Evolutionary conservation across 2,329 filamentous ascomycete species (phyloP).

Genomic region (Xylariales sp.): DNA sequence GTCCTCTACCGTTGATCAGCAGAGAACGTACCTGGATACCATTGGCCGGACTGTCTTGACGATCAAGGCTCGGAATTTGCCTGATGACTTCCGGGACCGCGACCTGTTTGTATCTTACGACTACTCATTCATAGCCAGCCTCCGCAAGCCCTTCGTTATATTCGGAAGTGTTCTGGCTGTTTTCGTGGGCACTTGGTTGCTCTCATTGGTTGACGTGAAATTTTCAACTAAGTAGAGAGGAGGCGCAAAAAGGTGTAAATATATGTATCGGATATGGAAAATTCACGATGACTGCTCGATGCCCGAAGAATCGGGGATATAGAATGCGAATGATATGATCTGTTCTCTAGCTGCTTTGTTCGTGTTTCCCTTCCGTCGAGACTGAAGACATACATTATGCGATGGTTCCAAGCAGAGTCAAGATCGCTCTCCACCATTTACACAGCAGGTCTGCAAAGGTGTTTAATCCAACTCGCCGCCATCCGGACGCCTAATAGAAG

Average conservation of each 20-base stretch:
- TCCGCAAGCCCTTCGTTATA: conserved; percentile 83
- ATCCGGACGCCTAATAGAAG: too few species aligned
- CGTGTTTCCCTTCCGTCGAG: neutral
- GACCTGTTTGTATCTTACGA: conserved; percentile 86
- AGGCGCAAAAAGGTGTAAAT: conserved; percentile 1
- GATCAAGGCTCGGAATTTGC: conserved; percentile 78
- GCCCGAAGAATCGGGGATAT: neutral
- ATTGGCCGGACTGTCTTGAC: conserved; percentile 78
- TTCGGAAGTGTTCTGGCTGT: conserved; percentile 68
- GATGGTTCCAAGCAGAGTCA: too few species aligned
- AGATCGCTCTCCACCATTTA: too few species aligned
- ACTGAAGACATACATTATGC: too few species aligned
- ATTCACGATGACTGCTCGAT: neutral
- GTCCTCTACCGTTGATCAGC: conserved; percentile 53
- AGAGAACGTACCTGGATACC: conserved; percentile 92
- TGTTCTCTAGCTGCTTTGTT: neutral
- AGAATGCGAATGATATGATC: conserved; percentile 7
- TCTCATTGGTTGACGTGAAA: conserved; percentile 76
- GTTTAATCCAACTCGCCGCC: too few species aligned
- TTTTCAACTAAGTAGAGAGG: conserved; percentile 51
- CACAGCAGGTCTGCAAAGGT: too few species aligned
- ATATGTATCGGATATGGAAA: conserved; percentile 1
- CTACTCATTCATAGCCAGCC: conserved; percentile 65
- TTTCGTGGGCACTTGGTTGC: conserved; percentile 68
- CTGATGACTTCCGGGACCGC: conserved; percentile 83